phyloP scores from a whole-genome alignment of 2,329 filamentous ascomycete species.

The Ophiostoma angusticollis region DNA sequence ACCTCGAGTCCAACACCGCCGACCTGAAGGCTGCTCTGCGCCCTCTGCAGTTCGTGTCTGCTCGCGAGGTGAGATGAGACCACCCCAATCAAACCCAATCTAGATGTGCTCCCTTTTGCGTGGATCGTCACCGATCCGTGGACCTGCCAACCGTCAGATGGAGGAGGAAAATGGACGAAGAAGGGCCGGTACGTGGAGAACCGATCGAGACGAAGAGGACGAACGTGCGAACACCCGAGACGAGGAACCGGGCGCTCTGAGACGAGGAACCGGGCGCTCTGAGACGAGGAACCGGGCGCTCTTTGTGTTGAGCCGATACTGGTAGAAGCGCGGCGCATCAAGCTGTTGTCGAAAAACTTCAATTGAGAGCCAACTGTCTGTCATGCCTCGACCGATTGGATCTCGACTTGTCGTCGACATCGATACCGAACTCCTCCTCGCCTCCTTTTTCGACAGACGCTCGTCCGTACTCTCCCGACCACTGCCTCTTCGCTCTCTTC shows the following conservation, averaged over 20 bases:
- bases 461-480: no score
- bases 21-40: constrained; percentile 94
- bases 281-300: no score
- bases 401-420: no score
- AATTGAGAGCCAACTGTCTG: no score
- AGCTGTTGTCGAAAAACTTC: constrained; percentile 1
- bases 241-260: no score
- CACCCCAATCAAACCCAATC: constrained; percentile 10
- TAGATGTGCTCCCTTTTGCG: constrained; percentile 5
- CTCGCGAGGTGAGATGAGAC: constrained; percentile 81
- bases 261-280: no score
- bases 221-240: no score
- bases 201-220: background rate
- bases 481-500: background rate
- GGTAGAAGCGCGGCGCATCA: background rate
- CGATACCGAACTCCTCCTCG: no score
- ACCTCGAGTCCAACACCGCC: constrained; percentile 98
- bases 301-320: background rate
- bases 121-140: background rate
- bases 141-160: background rate
- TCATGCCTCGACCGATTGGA: no score
- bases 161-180: background rate
- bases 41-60: constrained; percentile 97
- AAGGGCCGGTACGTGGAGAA: no score
- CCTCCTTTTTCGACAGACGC: no score